Percentiles rank a stretch among this genome's conserved stretches.
Evolutionary conservation across 495 filamentous ascomycete species (phyloP).

Genomic region (Xylaria castorea): DNA sequence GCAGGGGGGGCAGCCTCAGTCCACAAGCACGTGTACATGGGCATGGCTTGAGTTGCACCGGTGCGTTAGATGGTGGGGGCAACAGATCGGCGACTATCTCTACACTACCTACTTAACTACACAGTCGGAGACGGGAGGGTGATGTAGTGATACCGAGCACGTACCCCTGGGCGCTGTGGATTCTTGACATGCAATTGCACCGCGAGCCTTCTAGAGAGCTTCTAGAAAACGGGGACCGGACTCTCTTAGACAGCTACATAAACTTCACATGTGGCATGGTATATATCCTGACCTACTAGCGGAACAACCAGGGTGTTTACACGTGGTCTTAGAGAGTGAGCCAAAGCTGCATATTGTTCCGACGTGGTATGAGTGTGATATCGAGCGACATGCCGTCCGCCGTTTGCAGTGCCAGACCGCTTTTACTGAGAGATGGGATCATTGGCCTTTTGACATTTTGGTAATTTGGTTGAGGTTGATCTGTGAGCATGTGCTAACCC

Average conservation of each 20-base stretch:
- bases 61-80: constrained; percentile 1
- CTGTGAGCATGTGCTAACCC: neutral
- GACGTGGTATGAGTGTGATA: neutral
- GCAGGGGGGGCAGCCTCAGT: constrained; percentile 23
- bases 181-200: neutral
- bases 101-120: neutral
- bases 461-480: neutral
- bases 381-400: neutral
- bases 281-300: neutral
- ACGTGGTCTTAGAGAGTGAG: constrained; percentile 7
- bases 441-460: neutral
- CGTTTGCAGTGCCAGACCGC: neutral
- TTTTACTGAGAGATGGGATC: neutral
- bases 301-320: neutral
- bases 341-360: neutral
- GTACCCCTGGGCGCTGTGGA: constrained; percentile 9
- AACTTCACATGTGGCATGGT: neutral
- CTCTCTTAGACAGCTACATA: neutral
- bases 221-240: constrained; percentile 8
- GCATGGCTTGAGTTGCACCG: constrained; percentile 20
- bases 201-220: neutral
- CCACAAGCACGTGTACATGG: constrained; percentile 28
- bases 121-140: neutral
- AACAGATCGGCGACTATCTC: constrained; percentile 14
- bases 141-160: neutral